A percentile compares a stretch with the other conserved stretches of the same genome.
phyloP scores from a whole-genome alignment of 108 stramenopile species.

The Schizochytrium sp. region DNA sequence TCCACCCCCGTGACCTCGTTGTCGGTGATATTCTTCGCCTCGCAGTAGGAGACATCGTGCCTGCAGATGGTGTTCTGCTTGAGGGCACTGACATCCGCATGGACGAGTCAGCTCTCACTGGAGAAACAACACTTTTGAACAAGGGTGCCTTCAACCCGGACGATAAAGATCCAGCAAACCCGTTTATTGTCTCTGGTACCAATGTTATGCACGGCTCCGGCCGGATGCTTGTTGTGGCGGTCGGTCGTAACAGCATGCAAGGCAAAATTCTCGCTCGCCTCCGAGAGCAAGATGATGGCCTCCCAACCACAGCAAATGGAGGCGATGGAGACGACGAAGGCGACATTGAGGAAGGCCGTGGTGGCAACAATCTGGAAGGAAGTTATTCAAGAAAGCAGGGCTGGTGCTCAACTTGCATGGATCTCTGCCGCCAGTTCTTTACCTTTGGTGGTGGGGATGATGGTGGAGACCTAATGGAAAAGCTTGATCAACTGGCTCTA shows the following conservation, averaged over 20 bases:
- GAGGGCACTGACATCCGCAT: constrained; percentile 84
- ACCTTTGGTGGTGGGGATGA: constrained; percentile 76
- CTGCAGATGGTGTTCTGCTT: constrained; percentile 92
- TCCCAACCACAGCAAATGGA: constrained; percentile 63
- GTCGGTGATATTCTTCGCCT: constrained; percentile 95
- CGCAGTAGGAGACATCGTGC: constrained; percentile 86
- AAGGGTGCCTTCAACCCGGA: constrained; percentile 72
- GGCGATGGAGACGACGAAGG: constrained; percentile 64
- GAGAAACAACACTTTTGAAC: constrained; percentile 87
- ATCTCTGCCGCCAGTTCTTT: constrained; percentile 80
- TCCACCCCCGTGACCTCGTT: constrained; percentile 89
- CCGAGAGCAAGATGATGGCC: constrained; percentile 53
- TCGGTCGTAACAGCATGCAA: constrained; percentile 80
- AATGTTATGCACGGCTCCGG: constrained; percentile 78
- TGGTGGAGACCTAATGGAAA: constrained; percentile 84
- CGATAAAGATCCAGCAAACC: constrained; percentile 68
- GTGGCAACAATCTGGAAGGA: neutral
- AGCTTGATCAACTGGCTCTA: constrained; percentile 86
- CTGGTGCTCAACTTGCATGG: constrained; percentile 82
- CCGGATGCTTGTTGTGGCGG: constrained; percentile 80
- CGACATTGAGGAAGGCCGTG: constrained; percentile 61
- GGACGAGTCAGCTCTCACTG: constrained; percentile 92
- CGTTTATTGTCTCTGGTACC: constrained; percentile 82
- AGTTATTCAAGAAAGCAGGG: constrained; percentile 62
- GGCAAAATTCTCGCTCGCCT: constrained; percentile 85